Percentiles rank a stretch among this genome's conserved stretches.
phyloP scores from a whole-genome alignment of 495 filamentous ascomycete genomes.

The Penicillium subrubescens region DNA sequence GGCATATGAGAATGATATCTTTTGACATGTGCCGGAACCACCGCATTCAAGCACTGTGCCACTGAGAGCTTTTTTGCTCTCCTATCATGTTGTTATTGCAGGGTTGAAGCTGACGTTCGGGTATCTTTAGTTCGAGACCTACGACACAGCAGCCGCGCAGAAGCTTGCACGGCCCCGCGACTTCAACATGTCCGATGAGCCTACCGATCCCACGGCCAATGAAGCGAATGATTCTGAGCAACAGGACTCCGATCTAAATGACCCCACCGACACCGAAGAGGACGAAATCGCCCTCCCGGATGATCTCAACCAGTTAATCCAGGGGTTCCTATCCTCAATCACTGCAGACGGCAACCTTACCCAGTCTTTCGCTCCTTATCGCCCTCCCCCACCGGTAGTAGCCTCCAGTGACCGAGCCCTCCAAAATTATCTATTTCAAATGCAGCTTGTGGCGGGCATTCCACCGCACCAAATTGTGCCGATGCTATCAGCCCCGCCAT shows the following conservation, averaged over 20 bases:
- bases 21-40: background rate
- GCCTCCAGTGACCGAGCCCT: background rate
- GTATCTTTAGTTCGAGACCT: background rate
- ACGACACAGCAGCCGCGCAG: background rate
- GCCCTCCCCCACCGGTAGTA: background rate
- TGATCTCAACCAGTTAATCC: too few species aligned
- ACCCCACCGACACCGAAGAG: background rate
- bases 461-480: conserved; percentile 24
- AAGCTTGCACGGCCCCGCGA: background rate
- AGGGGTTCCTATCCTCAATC: too few species aligned
- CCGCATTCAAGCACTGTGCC: background rate
- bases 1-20: background rate
- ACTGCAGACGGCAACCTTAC: too few species aligned
- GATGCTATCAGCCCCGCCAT: conserved; percentile 2
- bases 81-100: background rate
- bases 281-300: background rate
- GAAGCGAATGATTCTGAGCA: background rate
- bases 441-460: conserved; percentile 37
- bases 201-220: background rate
- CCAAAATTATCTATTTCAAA: conserved; percentile 34
- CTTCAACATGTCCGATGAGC: background rate
- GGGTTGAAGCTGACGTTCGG: background rate
- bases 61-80: background rate
- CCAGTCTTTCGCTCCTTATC: too few species aligned
- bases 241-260: background rate